Base-by-base conservation (phyloP, 1,284 basidiomycete genomes). In the Pulchroboletus neoregius region DNA sequence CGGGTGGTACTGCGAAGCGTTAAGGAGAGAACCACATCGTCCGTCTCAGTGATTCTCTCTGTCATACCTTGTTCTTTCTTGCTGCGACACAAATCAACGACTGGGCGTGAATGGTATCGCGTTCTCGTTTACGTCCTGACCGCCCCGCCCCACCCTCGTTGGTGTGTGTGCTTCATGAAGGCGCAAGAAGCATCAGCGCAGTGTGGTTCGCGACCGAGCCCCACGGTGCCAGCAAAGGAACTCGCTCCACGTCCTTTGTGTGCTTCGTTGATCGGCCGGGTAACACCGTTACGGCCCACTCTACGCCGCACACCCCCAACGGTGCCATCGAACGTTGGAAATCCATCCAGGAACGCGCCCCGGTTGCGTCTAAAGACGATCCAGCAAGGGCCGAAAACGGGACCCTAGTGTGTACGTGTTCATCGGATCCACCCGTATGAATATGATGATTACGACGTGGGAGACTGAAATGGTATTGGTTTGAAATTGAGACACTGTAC, bases 1-100 rank as follows among this genome's bases (percentile, higher is more conserved):
- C 70, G 41, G 68, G 69, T 1, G 71, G 69, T 13, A 71, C 69
- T 5, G 70, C 70, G 28, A 56, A 60, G 44, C 52, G 34, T 7
- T 31, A 32, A 31, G 5, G 9, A 26, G 24, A 8, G 7, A 10
- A 7, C 24, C 24, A 6, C 24, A 24, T 24, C 5, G 24, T 24
- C 24, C 4, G 24, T 24, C 24, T 24, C 24, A 24, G 7, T 24
- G 24, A 9, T 20, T 20, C 20, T 20, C 3, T 18, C 7, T 7
- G n/a, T n/a, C 30, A 32, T 15, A 9, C 30, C 6, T 12, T 22
- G 20, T 10, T 22, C 9, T 27, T 12, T 12, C 27, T 12, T 12
- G 20, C 20, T 20, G 20, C 3, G 20, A 20, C 2, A 20, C 24
- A 8, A 26, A 26, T 26, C 1, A 6, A 24, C 6, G 24, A 24